Percentiles rank a stretch among this genome's conserved stretches.
These are phyloP conservation scores for Aspergillus sp. DNA, from an alignment of 2,329 filamentous ascomycete genomes.

Conservation along the genomic window DNA sequence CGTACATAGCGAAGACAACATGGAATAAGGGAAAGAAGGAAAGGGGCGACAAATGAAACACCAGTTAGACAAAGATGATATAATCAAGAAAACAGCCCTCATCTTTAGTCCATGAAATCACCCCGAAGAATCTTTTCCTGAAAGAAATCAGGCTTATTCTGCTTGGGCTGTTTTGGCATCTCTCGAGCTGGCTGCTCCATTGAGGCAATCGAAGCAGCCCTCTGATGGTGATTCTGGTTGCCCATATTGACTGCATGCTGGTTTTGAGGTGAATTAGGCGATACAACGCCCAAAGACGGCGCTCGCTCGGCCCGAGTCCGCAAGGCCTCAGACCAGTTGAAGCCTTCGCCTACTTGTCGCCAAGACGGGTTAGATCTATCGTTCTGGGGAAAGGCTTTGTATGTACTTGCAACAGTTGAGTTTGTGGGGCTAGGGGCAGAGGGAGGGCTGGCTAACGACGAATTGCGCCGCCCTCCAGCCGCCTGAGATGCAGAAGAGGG, in stretches of 20 bases:
- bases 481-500: constrained; percentile 43
- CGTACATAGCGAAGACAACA: neutral
- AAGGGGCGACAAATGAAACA: neutral
- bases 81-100: neutral
- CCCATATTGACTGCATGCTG: constrained; percentile 47
- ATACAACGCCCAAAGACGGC: constrained; percentile 44
- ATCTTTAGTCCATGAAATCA: constrained; percentile 86
- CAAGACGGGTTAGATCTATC: constrained; percentile 48
- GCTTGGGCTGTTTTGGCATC: constrained; percentile 49
- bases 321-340: constrained; percentile 97
- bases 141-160: constrained; percentile 83
- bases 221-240: constrained; percentile 48
- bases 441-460: constrained; percentile 28
- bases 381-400: constrained; percentile 36
- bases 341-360: constrained; percentile 74
- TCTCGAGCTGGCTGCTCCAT: constrained; percentile 58
- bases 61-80: neutral
- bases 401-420: constrained; percentile 41
- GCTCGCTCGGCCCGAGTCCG: constrained; percentile 86
- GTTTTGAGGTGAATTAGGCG: constrained; percentile 29
- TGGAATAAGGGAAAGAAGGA: neutral
- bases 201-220: constrained; percentile 49
- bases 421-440: constrained; percentile 21
- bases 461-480: constrained; percentile 27
- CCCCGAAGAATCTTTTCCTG: constrained; percentile 97